phyloP scores from a whole-genome alignment of 1,139 yeast genomes.

The Nematodospora anomalae region DNA sequence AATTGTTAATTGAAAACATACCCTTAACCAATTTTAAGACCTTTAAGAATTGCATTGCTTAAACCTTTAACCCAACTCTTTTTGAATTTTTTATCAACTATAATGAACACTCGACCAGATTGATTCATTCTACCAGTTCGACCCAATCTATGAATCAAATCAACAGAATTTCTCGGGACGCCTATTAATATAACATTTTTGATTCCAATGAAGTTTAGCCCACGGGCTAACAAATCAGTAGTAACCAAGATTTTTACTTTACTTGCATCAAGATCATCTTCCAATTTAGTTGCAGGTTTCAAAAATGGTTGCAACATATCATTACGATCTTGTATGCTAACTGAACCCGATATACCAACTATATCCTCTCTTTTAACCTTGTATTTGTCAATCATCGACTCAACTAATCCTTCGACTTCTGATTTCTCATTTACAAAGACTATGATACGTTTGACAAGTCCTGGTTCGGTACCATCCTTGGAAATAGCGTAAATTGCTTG shows the following conservation, averaged over 20 bases:
- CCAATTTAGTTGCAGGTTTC: constrained; percentile 47
- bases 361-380: constrained; percentile 52
- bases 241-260: constrained; percentile 68
- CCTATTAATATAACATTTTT: constrained; percentile 83
- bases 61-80: constrained; percentile 85
- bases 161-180: constrained; percentile 81
- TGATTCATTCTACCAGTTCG: constrained; percentile 93
- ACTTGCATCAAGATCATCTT: constrained; percentile 26
- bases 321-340: constrained; percentile 57
- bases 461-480: constrained; percentile 79
- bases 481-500: constrained; percentile 86
- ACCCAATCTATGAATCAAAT: constrained; percentile 87
- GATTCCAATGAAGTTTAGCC: constrained; percentile 80
- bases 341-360: constrained; percentile 65
- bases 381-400: constrained; percentile 49
- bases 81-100: constrained; percentile 61
- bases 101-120: constrained; percentile 81
- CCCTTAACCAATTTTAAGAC: constrained; percentile 39
- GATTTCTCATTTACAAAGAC: constrained; percentile 81
- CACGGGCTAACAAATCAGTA: constrained; percentile 90
- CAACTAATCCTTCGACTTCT: constrained; percentile 59
- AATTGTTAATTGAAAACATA: constrained; percentile 7
- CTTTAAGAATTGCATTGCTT: constrained; percentile 65
- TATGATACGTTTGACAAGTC: constrained; percentile 75
- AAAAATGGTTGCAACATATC: constrained; percentile 61